These are phyloP conservation scores for Pichia paraexigua DNA, from an alignment of 805 yeast genomes.

Conservation along the genomic window DNA sequence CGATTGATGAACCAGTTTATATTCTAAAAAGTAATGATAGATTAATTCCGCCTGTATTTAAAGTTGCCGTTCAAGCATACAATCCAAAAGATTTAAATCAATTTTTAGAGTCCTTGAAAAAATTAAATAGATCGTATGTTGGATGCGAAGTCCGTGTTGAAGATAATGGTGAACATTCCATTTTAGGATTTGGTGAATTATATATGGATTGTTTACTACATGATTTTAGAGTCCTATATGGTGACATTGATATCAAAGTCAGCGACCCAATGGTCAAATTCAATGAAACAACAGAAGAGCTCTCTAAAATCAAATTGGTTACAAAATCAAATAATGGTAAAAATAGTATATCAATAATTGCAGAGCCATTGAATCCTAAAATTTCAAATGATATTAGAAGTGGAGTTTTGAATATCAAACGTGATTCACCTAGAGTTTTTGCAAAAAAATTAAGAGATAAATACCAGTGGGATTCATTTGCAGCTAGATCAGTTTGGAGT, in stretches of 20 bases:
- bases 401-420: constrained; percentile 29
- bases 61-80: constrained; percentile 76
- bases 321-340: constrained; percentile 48
- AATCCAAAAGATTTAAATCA: constrained; percentile 72
- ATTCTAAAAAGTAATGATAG: constrained; percentile 37
- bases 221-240: constrained; percentile 59
- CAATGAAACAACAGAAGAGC: constrained; percentile 63
- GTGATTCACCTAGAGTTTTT: constrained; percentile 34
- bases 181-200: constrained; percentile 80
- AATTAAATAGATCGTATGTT: constrained; percentile 53
- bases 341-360: constrained; percentile 57
- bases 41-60: constrained; percentile 53
- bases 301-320: constrained; percentile 61
- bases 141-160: constrained; percentile 66
- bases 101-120: constrained; percentile 61
- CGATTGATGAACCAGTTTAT: constrained; percentile 18
- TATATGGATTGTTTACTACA: constrained; percentile 77
- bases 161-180: constrained; percentile 80
- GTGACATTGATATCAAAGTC: constrained; percentile 64
- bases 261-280: constrained; percentile 80
- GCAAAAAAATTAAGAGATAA: constrained; percentile 47
- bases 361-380: constrained; percentile 60
- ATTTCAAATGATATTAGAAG: constrained; percentile 49
- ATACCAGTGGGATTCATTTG: constrained; percentile 76
- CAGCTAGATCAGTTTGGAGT: constrained; percentile 76